These are phyloP conservation scores for Aspergillus proliferans DNA, from an alignment of 2,329 filamentous ascomycete species.

Conservation along the genomic window DNA sequence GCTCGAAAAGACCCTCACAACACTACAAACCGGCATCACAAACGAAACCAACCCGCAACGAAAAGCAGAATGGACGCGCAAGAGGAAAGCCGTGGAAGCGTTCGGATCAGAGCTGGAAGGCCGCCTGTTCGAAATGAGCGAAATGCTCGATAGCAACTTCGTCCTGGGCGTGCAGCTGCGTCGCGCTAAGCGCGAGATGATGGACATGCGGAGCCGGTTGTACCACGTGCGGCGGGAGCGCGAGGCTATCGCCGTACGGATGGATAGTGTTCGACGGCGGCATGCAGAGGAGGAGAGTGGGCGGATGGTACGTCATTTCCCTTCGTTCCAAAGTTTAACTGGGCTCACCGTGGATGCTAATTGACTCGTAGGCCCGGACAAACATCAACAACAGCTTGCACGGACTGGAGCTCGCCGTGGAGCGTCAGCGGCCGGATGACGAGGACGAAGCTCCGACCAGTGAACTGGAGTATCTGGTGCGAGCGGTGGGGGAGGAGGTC, in stretches of 20 bases:
- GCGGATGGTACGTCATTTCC: constrained; percentile 23
- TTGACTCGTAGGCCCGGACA: constrained; percentile 25
- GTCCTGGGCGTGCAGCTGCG: constrained; percentile 41
- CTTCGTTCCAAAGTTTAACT: neutral
- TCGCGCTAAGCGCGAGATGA: constrained; percentile 40
- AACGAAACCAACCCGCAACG: constrained; percentile 35
- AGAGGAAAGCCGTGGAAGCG: constrained; percentile 43
- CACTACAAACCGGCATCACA: constrained; percentile 36
- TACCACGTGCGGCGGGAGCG: constrained; percentile 44
- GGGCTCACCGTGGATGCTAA: neutral
- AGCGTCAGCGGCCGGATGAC: constrained; percentile 29
- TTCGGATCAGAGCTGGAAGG: constrained; percentile 45
- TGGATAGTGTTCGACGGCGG: constrained; percentile 43
- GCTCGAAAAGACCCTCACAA: constrained; percentile 40
- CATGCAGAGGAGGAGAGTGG: constrained; percentile 35
- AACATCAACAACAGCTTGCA: constrained; percentile 39
- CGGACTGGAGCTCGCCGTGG: constrained; percentile 36
- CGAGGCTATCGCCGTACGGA: constrained; percentile 44
- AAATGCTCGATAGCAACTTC: constrained; percentile 47
- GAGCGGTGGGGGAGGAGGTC: constrained; percentile 35
- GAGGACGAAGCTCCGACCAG: constrained; percentile 8
- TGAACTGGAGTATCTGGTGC: constrained; percentile 39
- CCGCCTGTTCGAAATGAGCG: constrained; percentile 47
- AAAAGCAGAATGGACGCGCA: constrained; percentile 37
- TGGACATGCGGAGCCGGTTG: constrained; percentile 41